Percentiles rank a stretch among this genome's conserved stretches.
Evolutionary conservation across 768 basidiomycete genomes (phyloP).

Genomic region (Suillus lakei): DNA sequence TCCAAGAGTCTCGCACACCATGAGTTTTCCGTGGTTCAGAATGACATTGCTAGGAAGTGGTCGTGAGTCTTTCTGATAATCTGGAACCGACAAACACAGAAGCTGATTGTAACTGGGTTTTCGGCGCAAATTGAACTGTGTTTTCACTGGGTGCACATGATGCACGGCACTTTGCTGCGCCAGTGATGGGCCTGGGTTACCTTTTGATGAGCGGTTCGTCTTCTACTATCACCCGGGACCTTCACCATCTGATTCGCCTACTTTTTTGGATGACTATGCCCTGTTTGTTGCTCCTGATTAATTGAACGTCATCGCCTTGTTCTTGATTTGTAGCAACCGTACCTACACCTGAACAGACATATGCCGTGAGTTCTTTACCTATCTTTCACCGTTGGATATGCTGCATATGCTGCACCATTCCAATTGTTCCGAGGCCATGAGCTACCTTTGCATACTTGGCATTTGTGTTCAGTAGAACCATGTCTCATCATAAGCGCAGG

Average conservation of each 20-base stretch:
- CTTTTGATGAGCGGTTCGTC: slow-evolving; percentile 61
- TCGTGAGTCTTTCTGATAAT: slow-evolving; percentile 43
- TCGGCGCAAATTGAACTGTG: neutral
- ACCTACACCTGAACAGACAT: slow-evolving; percentile 42
- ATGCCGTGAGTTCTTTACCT: slow-evolving; percentile 30
- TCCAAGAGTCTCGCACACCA: slow-evolving; percentile 21
- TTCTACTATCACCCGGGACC: slow-evolving; percentile 15
- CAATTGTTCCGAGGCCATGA: neutral
- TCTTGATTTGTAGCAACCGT: slow-evolving; percentile 32
- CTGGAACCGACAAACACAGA: neutral
- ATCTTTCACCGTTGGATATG: neutral
- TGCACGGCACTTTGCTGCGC: neutral
- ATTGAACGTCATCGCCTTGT: slow-evolving; percentile 9
- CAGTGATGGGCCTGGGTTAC: slow-evolving; percentile 64
- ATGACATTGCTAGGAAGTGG: slow-evolving; percentile 50
- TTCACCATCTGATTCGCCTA: slow-evolving; percentile 13
- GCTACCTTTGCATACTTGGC: neutral
- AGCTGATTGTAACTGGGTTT: neutral
- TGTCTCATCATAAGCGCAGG: slow-evolving; percentile 38
- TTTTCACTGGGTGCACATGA: slow-evolving; percentile 1
- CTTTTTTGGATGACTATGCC: slow-evolving; percentile 14
- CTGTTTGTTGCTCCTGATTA: neutral
- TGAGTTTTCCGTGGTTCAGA: slow-evolving; percentile 64
- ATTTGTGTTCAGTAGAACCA: neutral
- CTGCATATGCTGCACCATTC: neutral